A percentile compares a stretch with the other conserved stretches of the same genome.
Conservation (phyloP, 2,329 filamentous ascomycete species). For the Trichoderma guizhouense region DNA sequence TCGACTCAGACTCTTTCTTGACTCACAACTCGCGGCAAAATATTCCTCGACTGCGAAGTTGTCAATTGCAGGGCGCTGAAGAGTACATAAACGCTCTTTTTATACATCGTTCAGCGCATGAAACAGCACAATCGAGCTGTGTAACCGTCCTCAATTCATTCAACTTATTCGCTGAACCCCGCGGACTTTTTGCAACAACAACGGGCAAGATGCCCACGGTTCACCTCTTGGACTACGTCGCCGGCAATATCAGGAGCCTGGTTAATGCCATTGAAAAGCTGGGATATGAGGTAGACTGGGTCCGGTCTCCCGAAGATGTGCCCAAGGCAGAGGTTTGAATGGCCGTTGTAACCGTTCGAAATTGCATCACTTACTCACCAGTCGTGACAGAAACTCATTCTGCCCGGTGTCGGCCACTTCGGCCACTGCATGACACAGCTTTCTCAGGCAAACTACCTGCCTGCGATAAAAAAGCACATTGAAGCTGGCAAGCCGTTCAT, state of each 20-base stretch:
- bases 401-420: conserved; percentile 96
- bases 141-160: background rate
- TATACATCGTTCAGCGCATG: background rate
- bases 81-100: background rate
- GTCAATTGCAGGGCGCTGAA: background rate
- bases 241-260: conserved; percentile 91
- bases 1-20: conserved; percentile 3
- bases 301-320: conserved; percentile 80
- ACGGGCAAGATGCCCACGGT: conserved; percentile 65
- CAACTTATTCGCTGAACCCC: conserved; percentile 9
- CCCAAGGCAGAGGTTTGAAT: conserved; percentile 69
- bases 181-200: background rate
- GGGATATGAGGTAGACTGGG: conserved; percentile 90
- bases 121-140: background rate
- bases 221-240: conserved; percentile 82
- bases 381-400: conserved; percentile 71
- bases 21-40: conserved; percentile 1
- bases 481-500: conserved; percentile 93
- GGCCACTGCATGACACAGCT: conserved; percentile 91
- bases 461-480: conserved; percentile 80
- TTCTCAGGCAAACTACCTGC: conserved; percentile 74
- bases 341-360: background rate
- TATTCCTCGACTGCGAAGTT: background rate
- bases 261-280: conserved; percentile 97
- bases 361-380: conserved; percentile 7